Evolutionary conservation across 2,329 filamentous ascomycete genomes (phyloP).

Genomic region (Hymenoscyphus scutula): DNA sequence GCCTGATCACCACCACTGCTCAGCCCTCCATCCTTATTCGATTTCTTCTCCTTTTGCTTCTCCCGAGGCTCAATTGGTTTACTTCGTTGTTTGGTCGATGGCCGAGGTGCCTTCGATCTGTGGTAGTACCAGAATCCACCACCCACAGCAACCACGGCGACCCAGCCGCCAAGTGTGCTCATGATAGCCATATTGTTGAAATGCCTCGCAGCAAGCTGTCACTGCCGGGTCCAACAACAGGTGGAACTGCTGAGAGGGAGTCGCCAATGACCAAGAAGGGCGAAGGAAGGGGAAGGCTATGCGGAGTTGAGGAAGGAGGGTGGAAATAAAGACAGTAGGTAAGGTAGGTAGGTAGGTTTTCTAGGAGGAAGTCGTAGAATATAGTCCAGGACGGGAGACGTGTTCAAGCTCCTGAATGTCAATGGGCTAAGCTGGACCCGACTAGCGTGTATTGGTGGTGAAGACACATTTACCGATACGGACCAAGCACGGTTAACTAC

Average conservation of each 20-base stretch:
- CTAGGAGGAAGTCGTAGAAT: neutral
- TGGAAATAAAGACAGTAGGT: neutral
- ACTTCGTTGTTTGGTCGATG: conserved; percentile 18
- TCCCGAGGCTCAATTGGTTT: conserved; percentile 24
- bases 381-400: too few relatives aligned
- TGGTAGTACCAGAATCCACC: conserved; percentile 31
- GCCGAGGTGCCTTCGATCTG: conserved; percentile 17
- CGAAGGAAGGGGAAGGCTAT: neutral
- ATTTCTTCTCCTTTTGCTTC: conserved; percentile 28
- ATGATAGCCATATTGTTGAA: conserved; percentile 24
- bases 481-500: too few relatives aligned
- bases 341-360: neutral
- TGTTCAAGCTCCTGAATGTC: too few relatives aligned
- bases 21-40: conserved; percentile 26
- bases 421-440: too few relatives aligned
- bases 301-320: neutral
- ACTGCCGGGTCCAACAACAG: neutral
- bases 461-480: too few relatives aligned
- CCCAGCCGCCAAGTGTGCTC: conserved; percentile 40
- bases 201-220: conserved; percentile 8
- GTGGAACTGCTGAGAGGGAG: neutral
- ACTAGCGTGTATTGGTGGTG: too few relatives aligned
- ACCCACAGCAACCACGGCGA: conserved; percentile 34
- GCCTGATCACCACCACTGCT: conserved; percentile 29
- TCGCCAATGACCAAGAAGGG: neutral